Base-by-base conservation (phyloP, 129 eudicot genomes). In the Ambrosia artemisiifolia region DNA sequence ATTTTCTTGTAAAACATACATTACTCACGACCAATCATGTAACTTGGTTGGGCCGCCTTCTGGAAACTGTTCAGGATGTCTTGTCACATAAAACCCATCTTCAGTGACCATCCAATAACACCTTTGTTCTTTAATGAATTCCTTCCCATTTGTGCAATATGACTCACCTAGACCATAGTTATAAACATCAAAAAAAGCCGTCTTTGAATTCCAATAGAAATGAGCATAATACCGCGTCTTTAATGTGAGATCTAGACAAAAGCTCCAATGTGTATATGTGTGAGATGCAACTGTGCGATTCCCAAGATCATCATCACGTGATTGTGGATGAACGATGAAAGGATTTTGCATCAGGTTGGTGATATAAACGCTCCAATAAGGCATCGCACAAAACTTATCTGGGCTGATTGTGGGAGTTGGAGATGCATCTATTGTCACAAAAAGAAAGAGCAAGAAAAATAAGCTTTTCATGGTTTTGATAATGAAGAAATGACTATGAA, bases 151-250 rank as follows among this genome's bases (percentile, higher is more conserved):
- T 7, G 16, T 16, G 33, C 62, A 69, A 51, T 67, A 51, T 2
- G 33, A n/a, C 11, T 3, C 16, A 3, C 28, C 63, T 50, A 56
- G 57, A 69, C 32, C 74, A 33, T 69, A 33, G 42, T 18, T 40
- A 69, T n/a, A 69, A 51, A 69, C 74, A 69, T 69, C 74, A 17
- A 69, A 69, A 38, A 69, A 34, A 0, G 50, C 63, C 0, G 34
- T 50, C 63, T 1, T 69, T 8, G 74, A 69, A 18, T 69, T 69
- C 63, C 63, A 35, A 18, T 69, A 69, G 34, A 69, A 69, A 69
- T 69, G 74, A 40, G 74, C 63, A 34, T 69, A 69, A 11, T n/a
- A 69, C 47, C 33, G 47, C 2, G 74, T 69, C 6, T 11, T 33
- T 34, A 16, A 6, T 8, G 2, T 0, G 48, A 50, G 8, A 7